phyloP scores from a whole-genome alignment of 495 filamentous ascomycete genomes.

The Chaetomidium leptoderma region DNA sequence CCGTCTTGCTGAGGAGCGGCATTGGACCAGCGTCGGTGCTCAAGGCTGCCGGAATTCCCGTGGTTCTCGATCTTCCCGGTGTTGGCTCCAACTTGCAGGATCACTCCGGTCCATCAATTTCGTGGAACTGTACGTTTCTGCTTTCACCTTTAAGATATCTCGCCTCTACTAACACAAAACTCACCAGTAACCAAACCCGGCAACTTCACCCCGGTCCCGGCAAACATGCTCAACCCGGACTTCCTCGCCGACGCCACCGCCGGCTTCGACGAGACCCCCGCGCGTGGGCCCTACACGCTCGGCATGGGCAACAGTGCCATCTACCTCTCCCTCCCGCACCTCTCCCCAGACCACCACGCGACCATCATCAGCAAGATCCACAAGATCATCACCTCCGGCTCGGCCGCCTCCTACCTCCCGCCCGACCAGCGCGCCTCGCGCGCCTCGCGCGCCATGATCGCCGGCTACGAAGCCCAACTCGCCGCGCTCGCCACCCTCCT shows the following conservation, averaged over 20 bases:
- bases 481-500: conserved; percentile 15
- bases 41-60: conserved; percentile 2
- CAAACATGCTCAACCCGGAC: conserved; percentile 16
- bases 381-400: neutral
- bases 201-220: conserved; percentile 12
- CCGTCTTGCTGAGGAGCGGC: conserved; percentile 22
- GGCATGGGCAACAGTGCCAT: conserved; percentile 25
- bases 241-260: conserved; percentile 22
- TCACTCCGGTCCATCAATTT: conserved; percentile 19
- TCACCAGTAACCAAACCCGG: conserved; percentile 1
- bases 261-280: conserved; percentile 20
- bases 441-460: conserved; percentile 17
- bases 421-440: conserved; percentile 2
- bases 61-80: conserved; percentile 21
- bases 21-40: conserved; percentile 20
- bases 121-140: conserved; percentile 18
- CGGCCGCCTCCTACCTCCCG: conserved; percentile 20
- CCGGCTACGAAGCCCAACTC: conserved; percentile 26
- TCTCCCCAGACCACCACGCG: neutral
- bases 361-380: conserved; percentile 19
- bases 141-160: neutral
- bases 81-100: conserved; percentile 28
- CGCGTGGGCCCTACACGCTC: conserved; percentile 26
- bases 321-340: conserved; percentile 23
- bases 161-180: neutral